A percentile compares a stretch with the other conserved stretches of the same genome.
Conservation (phyloP, 139 green algal species). For the Auxenochlorella protothecoides region DNA sequence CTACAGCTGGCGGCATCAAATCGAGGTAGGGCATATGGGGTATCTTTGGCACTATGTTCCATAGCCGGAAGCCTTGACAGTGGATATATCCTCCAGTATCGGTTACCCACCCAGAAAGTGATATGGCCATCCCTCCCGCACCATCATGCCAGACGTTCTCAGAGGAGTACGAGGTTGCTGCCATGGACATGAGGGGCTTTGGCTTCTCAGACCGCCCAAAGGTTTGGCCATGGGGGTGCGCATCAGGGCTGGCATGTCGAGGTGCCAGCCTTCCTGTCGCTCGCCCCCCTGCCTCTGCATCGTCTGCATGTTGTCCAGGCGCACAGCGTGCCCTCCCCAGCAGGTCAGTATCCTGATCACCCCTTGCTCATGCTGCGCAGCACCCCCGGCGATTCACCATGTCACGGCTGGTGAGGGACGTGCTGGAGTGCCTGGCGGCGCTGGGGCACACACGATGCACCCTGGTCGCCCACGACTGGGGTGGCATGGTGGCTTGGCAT, state of each 20-base stretch:
- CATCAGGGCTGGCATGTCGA: background rate
- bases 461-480: conserved; percentile 61
- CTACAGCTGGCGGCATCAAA: conserved; percentile 22
- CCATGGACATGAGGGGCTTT: conserved; percentile 51
- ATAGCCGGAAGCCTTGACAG: background rate
- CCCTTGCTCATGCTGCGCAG: background rate
- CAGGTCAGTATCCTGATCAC: background rate
- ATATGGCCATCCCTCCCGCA: too few species aligned
- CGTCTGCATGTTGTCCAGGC: too few species aligned
- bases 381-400: conserved; percentile 24
- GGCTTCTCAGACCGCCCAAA: conserved; percentile 34
- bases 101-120: too few species aligned
- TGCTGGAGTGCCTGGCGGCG: conserved; percentile 27
- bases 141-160: conserved; percentile 5
- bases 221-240: background rate
- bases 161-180: conserved; percentile 44
- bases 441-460: conserved; percentile 38
- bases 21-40: background rate
- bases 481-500: conserved; percentile 31
- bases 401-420: conserved; percentile 26
- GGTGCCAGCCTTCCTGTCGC: too few species aligned
- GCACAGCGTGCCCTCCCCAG: too few species aligned
- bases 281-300: too few species aligned
- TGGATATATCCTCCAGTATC: too few species aligned
- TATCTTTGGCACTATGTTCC: background rate